Evolutionary conservation across 2,329 filamentous ascomycete genomes (phyloP).

Genomic region (Xylaria arbuscula): DNA sequence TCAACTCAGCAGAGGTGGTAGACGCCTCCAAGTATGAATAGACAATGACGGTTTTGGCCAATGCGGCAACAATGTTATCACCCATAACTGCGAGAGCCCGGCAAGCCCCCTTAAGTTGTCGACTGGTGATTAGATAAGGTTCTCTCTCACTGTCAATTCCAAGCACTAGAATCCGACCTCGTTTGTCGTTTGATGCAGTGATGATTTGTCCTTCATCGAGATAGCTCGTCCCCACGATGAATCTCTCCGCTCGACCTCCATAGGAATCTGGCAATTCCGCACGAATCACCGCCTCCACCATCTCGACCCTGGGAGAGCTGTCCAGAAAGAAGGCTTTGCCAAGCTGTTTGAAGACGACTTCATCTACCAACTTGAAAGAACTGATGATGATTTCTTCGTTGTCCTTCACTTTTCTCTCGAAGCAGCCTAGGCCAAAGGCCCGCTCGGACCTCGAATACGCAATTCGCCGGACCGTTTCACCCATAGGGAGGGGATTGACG

Average conservation of each 20-base stretch:
- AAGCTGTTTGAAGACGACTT: slow-evolving; percentile 84
- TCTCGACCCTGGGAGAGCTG: slow-evolving; percentile 65
- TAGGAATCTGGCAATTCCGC: slow-evolving; percentile 73
- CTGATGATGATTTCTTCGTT: slow-evolving; percentile 82
- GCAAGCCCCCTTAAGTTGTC: slow-evolving; percentile 81
- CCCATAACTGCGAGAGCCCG: slow-evolving; percentile 79
- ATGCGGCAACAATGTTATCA: slow-evolving; percentile 82
- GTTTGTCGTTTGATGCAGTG: slow-evolving; percentile 59
- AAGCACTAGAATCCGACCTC: slow-evolving; percentile 85
- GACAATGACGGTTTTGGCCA: slow-evolving; percentile 85
- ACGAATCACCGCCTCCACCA: slow-evolving; percentile 86
- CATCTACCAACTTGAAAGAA: slow-evolving; percentile 89
- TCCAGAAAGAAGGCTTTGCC: slow-evolving; percentile 74
- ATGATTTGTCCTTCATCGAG: slow-evolving; percentile 67
- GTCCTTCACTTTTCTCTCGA: slow-evolving; percentile 76
- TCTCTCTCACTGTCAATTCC: slow-evolving; percentile 81
- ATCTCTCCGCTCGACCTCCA: slow-evolving; percentile 75
- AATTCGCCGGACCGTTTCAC: slow-evolving; percentile 85
- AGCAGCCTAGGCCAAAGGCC: slow-evolving; percentile 87
- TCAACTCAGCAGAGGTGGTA: slow-evolving; percentile 66
- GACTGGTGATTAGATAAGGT: slow-evolving; percentile 76
- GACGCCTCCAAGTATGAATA: slow-evolving; percentile 68
- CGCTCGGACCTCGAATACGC: slow-evolving; percentile 84
- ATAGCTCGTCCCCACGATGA: slow-evolving; percentile 91
- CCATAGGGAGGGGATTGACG: slow-evolving; percentile 80